Conservation (phyloP, 2,329 filamentous ascomycete genomes). For the Trichoderma atrobrunneum region DNA sequence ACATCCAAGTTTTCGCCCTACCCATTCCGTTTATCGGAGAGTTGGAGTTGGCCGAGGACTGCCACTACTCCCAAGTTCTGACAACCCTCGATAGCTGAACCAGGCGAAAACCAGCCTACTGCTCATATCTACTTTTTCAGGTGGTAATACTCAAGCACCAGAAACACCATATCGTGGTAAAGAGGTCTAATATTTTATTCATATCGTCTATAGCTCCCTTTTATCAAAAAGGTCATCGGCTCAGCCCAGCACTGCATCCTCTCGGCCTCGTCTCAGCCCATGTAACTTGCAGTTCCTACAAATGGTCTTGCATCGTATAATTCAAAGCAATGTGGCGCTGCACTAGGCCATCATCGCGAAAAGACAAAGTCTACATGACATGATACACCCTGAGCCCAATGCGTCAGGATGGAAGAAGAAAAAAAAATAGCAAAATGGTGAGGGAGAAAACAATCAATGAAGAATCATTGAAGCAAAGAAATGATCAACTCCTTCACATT, state of each 20-base stretch:
- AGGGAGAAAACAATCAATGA: not conserved
- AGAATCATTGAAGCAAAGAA: not conserved
- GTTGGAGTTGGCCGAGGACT: not conserved
- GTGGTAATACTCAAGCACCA: not conserved
- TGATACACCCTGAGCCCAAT: constrained; percentile 2
- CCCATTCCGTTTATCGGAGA: too few species aligned
- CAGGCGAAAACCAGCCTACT: not conserved
- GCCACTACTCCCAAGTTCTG: not conserved
- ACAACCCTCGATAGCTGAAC: not conserved
- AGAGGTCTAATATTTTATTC: not conserved
- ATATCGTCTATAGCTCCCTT: not conserved
- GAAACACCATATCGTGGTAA: not conserved
- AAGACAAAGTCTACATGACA: constrained; percentile 9
- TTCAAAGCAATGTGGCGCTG: constrained; percentile 9
- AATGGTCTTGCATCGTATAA: constrained; percentile 1
- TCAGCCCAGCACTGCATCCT: not conserved
- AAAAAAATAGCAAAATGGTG: not conserved
- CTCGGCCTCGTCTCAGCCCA: not conserved
- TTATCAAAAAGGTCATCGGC: not conserved
- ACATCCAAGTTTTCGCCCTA: too few species aligned
- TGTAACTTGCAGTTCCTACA: not conserved
- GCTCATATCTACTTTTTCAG: not conserved
- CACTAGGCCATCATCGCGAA: constrained; percentile 16
- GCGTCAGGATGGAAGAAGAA: not conserved
- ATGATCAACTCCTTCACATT: not conserved